Conservation (phyloP, 2,329 filamentous ascomycete species). For the Colletotrichum tamarilloi region DNA sequence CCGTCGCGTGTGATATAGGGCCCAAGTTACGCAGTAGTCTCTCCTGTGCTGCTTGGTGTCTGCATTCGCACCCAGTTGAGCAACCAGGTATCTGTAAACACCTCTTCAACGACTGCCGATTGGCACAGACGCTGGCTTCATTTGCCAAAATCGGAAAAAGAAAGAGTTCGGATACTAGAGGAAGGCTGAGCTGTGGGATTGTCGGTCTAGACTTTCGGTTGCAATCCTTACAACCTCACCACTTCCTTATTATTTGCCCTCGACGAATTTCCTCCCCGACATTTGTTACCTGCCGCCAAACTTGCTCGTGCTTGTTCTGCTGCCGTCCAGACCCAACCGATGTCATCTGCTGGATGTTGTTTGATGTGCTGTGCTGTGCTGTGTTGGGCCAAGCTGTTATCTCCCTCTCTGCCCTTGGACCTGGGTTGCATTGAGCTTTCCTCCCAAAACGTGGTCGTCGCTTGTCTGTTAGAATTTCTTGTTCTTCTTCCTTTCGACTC, state of each 20-base stretch:
- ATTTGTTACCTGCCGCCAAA: background rate
- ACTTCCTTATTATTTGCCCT: background rate
- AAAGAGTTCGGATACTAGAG: background rate
- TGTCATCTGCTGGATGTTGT: background rate
- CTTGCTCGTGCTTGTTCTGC: background rate
- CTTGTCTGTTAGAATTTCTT: background rate
- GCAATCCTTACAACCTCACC: background rate
- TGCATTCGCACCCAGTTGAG: background rate
- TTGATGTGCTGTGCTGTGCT: background rate
- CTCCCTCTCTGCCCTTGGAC: conserved; percentile 2
- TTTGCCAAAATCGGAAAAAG: background rate
- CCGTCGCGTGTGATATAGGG: background rate
- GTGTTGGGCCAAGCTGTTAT: background rate
- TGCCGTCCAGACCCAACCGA: background rate
- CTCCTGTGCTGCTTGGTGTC: background rate
- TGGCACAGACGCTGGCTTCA: background rate
- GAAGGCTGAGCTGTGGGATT: background rate
- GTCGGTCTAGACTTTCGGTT: background rate
- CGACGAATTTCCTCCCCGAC: background rate
- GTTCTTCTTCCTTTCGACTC: conserved; percentile 1
- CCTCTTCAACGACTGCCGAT: background rate
- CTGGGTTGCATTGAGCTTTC: background rate
- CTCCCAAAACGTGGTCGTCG: conserved; percentile 4
- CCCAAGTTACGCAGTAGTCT: background rate
- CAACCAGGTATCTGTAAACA: background rate